Evolutionary conservation across 2,329 filamentous ascomycete species (phyloP), one percentile per base, ranked within the genome.

Genomic region (Penicillium italicum): DNA sequence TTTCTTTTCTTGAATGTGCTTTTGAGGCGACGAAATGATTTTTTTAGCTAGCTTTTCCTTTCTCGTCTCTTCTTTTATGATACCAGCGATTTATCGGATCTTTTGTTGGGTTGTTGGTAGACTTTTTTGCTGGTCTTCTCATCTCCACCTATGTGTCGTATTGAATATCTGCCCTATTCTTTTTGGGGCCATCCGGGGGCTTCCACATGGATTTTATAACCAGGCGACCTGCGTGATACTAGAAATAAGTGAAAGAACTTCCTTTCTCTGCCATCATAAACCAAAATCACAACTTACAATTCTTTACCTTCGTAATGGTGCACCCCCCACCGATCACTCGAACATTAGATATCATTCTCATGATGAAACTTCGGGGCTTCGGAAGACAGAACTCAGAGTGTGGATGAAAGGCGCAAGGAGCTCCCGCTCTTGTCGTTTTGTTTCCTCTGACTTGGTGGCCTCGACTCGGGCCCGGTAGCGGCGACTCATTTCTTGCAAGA

Each of bases 61-160:
- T 48, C 52, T 45, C 22, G 4, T 22, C 11, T 24, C 42, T 57
- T 52, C 18, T 42, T 43, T 56, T 18, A 20, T 31, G 42, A 50
- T 50, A 50, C 55, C 56, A 59, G 60, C 62, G 56, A 56, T 51
- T 61, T 52, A 47, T 57, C 49, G 53, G 43, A 36, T 37, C 8
- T 43, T 60, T 58, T 46, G 9, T 54, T 33, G 36, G 44, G 38
- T 53, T 49, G 5, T 46, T 50, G 40, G 20, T 49, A 31, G 33
- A 40, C 14, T 47, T 20, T 14, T 30, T 11, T 42, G n/a, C 18
- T 22, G 11, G 20, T 18, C 28, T 45, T 45, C 24, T 50, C 20
- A 11, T 50, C 31, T 41, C 28, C 8, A 41, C 18, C 12, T 48
- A 41, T 33, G 16, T 26, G 34, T 36, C 7, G 16, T 37, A 36